Evolutionary conservation across 371 early-diverging fungal genomes (phyloP).

Genomic region (Zychaea mexicana): DNA sequence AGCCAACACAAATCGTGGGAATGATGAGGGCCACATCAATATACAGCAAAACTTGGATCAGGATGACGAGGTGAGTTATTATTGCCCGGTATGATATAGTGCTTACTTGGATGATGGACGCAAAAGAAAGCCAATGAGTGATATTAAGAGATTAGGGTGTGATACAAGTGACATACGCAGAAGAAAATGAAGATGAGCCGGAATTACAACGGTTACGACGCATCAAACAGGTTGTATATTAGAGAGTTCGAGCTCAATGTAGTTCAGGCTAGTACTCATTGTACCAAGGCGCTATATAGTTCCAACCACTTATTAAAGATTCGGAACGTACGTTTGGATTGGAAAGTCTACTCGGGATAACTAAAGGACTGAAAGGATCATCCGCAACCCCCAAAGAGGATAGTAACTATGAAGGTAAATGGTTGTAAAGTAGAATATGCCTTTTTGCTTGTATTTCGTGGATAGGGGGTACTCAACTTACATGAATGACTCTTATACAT

Average conservation of each 20-base stretch:
- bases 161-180: background rate
- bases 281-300: background rate
- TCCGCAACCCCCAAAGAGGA: background rate
- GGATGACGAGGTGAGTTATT: too few species aligned
- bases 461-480: background rate
- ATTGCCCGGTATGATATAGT: too few species aligned
- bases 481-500: background rate
- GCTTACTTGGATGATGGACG: background rate
- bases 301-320: conserved; percentile 6
- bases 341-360: conserved; percentile 5
- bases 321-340: conserved; percentile 7
- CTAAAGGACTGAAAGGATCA: background rate
- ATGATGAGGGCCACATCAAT: too few species aligned
- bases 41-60: too few species aligned
- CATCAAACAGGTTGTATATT: background rate
- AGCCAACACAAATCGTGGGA: too few species aligned
- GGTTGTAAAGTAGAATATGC: background rate
- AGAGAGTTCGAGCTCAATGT: background rate
- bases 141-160: background rate
- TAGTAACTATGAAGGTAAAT: background rate
- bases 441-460: too few species aligned
- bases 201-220: background rate
- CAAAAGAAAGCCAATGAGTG: background rate
- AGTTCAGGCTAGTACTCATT: background rate
- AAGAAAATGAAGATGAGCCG: background rate